Conservation (phyloP, 129 eudicot species). For the Helichrysum umbraculigerum region DNA sequence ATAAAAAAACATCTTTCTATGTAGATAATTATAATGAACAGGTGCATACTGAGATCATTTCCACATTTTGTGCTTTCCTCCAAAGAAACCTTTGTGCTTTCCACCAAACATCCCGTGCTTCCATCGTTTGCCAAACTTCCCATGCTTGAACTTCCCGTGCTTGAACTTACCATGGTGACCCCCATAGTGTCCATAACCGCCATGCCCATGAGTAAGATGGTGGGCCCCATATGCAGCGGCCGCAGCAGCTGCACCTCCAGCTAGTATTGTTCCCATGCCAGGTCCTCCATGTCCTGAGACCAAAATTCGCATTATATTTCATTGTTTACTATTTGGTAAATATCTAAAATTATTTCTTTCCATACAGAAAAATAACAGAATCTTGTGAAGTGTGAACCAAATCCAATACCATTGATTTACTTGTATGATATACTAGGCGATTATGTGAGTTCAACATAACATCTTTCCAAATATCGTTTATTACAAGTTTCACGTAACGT, state of each 20-base stretch:
- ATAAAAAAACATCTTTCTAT: conserved; percentile 5
- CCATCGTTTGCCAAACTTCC: conserved; percentile 57
- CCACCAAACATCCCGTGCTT: conserved; percentile 62
- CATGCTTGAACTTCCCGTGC: conserved; percentile 72
- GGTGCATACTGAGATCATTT: conserved; percentile 36
- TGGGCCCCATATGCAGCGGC: conserved; percentile 68
- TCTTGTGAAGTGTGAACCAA: background rate
- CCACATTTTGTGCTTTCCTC: conserved; percentile 57
- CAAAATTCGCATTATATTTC: background rate
- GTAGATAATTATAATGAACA: background rate
- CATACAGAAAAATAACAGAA: background rate
- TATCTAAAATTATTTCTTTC: background rate
- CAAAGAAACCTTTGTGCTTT: conserved; percentile 45
- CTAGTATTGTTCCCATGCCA: conserved; percentile 55
- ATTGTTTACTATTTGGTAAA: background rate
- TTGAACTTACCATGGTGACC: conserved; percentile 67
- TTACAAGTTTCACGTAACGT: too few relatives aligned
- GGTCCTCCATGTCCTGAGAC: conserved; percentile 64
- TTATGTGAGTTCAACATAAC: background rate
- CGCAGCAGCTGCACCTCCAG: conserved; percentile 79
- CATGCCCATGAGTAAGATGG: conserved; percentile 42
- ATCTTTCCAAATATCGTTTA: background rate
- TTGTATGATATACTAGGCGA: background rate
- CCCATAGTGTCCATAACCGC: conserved; percentile 45
- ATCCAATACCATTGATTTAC: background rate